Conservation (phyloP, 129 eudicot species). For the Artemisia annua region DNA sequence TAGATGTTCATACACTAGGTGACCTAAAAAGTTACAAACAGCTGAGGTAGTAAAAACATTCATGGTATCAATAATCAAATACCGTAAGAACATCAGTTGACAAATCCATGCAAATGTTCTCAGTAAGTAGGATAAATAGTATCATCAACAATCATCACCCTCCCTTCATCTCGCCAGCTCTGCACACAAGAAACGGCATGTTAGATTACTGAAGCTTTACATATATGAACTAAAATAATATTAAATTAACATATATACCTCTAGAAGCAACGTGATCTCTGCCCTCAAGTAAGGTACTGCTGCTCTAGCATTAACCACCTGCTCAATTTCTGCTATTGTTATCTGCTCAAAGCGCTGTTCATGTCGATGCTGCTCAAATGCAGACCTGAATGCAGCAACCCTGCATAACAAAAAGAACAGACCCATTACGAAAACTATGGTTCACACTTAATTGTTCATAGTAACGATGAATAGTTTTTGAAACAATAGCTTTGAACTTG, state of each 20-base stretch:
- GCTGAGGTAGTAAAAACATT: not conserved
- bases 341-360: conserved; percentile 74
- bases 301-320: conserved; percentile 58
- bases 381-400: conserved; percentile 72
- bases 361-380: conserved; percentile 79
- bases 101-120: not conserved
- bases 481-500: not conserved
- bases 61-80: not conserved
- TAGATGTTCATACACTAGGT: conserved; percentile 15
- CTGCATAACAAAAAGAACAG: conserved; percentile 38
- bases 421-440: not conserved
- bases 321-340: conserved; percentile 67
- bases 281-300: conserved; percentile 62
- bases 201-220: not conserved
- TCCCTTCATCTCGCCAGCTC: conserved; percentile 56
- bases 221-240: not conserved
- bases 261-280: conserved; percentile 62
- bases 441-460: too few species aligned
- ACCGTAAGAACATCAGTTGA: conserved; percentile 1
- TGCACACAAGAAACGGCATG: conserved; percentile 24
- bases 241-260: conserved; percentile 68
- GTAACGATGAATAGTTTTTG: not conserved
- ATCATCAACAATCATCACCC: conserved; percentile 49
- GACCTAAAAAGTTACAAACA: conserved; percentile 17
- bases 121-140: conserved; percentile 45